Base-by-base conservation (phyloP, 2,329 filamentous ascomycete species). In the Claviceps monticola region DNA sequence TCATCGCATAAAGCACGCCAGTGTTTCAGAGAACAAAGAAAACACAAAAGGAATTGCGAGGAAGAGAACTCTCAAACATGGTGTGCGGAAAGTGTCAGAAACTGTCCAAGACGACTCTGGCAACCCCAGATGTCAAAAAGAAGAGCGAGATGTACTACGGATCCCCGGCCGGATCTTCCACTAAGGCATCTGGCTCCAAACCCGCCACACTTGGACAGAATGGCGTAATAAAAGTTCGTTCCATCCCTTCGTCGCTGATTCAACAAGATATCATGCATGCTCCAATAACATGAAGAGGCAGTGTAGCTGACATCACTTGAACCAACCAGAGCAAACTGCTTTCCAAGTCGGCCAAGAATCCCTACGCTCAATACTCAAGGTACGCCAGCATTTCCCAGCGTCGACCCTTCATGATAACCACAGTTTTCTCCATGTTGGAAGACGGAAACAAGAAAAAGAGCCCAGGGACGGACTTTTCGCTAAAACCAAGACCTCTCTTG, bases 91-190 rank as follows among this genome's bases (percentile, higher is more conserved):
- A 80, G 67, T 84, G 80, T 58, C 73, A 80, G 59, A 82, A 80
- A 64, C 73, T 78, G 50, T 68, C 75, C 51, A 79, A 79, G 64
- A 83, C 80, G 14, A 60, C 57, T 17, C 74, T 84, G 52, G 79
- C 78, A 55, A 84, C 80, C 0, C 80, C 80, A 0, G 76, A 72
- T 29, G 80, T 84, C 55, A 84, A 83, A 66, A 80, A 79, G 68
- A 83, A 80, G 71, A 78, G 66, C 60, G 80, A 84, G 50, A 79
- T 83, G 68, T 83, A 83, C 64, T 76, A 79, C 59, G 80, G 80
- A 47, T 83, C 79, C 2, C 66, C 78, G 1, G 69, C 75, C 14
- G 51, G 37, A 34, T 53, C 56, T 13, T 68, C 70, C 21, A 63
- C 71, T 52, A 63, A 66, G 55, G 54, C 63, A 17, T 61, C 65